A percentile compares a stretch with the other conserved stretches of the same genome.
Evolutionary conservation across 1,139 yeast species (phyloP).

Genomic region (Geotrichum carabidarum): DNA sequence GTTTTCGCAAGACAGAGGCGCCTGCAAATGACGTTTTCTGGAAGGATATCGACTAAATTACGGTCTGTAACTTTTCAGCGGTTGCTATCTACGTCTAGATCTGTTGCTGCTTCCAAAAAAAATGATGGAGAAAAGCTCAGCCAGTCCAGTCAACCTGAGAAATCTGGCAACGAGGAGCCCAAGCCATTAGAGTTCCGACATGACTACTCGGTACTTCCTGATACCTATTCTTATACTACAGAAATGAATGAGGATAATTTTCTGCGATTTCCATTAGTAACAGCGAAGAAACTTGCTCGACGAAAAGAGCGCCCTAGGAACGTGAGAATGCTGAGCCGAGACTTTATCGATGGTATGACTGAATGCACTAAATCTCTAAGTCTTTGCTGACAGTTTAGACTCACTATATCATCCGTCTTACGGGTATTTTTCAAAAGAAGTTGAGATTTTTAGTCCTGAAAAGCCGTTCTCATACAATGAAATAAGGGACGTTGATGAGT

Average conservation of each 20-base stretch:
- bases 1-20: background rate
- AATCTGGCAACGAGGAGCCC: background rate
- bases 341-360: conserved; percentile 55
- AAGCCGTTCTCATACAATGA: conserved; percentile 51
- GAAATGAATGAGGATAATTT: conserved; percentile 39
- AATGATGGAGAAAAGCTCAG: too few relatives aligned
- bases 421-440: conserved; percentile 77
- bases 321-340: conserved; percentile 66
- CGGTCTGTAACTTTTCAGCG: too few relatives aligned
- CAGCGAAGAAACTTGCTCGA: conserved; percentile 46
- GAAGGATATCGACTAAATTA: too few relatives aligned
- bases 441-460: conserved; percentile 57
- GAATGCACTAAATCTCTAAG: background rate
- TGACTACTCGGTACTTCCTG: conserved; percentile 35
- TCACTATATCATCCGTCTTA: conserved; percentile 74
- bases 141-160: background rate
- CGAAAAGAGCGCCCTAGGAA: conserved; percentile 51
- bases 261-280: conserved; percentile 45
- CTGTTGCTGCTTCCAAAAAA: too few relatives aligned
- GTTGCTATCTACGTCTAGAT: background rate
- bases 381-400: conserved; percentile 37
- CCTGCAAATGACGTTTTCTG: background rate
- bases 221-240: conserved; percentile 33
- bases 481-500: conserved; percentile 62
- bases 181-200: conserved; percentile 21